Percentiles rank a stretch among this genome's conserved stretches.
These are phyloP conservation scores for Penicillium maclennaniae DNA, from an alignment of 495 filamentous ascomycete species.

Conservation along the genomic window DNA sequence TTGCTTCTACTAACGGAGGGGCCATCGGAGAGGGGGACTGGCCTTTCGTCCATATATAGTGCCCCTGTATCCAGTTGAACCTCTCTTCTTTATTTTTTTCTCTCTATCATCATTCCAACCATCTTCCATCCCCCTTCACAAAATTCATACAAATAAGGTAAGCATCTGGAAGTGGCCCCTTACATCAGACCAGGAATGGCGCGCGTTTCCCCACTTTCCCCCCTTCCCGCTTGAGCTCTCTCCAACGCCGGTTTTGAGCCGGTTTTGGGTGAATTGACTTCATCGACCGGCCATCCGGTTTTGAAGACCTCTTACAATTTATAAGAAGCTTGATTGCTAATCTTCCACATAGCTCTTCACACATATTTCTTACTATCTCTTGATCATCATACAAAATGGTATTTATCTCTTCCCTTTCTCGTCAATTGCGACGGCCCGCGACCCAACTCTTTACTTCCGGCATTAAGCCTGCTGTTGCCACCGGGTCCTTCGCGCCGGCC, in stretches of 20 bases:
- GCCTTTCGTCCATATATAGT: slow-evolving; percentile 7
- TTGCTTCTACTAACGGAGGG: neutral
- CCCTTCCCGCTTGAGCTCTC: slow-evolving; percentile 3
- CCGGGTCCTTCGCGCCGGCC: slow-evolving; percentile 24
- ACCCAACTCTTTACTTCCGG: slow-evolving; percentile 48
- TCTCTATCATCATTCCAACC: slow-evolving; percentile 7
- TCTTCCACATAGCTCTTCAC: slow-evolving; percentile 7
- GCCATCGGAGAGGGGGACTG: slow-evolving; percentile 3
- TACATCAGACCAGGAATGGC: neutral
- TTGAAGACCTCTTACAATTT: neutral
- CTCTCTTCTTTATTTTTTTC: neutral
- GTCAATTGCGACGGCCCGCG: slow-evolving; percentile 55
- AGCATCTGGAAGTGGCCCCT: neutral
- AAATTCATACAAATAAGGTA: neutral
- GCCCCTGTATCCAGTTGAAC: neutral
- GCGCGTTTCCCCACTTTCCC: slow-evolving; percentile 16
- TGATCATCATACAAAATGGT: slow-evolving; percentile 57
- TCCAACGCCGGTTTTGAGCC: slow-evolving; percentile 27
- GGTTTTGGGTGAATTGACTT: slow-evolving; percentile 15
- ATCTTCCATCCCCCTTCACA: neutral
- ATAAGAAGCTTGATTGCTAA: slow-evolving; percentile 17
- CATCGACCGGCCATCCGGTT: slow-evolving; percentile 3
- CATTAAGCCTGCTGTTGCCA: slow-evolving; percentile 15
- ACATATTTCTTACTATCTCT: slow-evolving; percentile 5
- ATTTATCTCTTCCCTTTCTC: slow-evolving; percentile 60